Evolutionary conservation across 2,329 filamentous ascomycete species (phyloP).

Genomic region (Alternaria conjuncta): DNA sequence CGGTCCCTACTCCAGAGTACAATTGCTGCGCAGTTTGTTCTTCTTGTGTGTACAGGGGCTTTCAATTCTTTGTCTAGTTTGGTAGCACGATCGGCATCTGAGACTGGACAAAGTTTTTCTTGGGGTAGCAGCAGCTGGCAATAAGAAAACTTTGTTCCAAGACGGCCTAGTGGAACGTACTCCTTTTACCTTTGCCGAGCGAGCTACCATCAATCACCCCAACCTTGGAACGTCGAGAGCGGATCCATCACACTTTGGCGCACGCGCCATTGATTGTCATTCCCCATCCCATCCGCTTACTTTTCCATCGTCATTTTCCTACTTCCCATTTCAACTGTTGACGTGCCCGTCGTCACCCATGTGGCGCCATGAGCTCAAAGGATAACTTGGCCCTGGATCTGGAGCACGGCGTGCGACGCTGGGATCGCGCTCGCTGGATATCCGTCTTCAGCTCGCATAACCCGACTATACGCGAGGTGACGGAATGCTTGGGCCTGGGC

Average conservation of each 20-base stretch:
- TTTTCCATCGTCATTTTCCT: slow-evolving; percentile 14
- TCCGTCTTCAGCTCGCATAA: slow-evolving; percentile 47
- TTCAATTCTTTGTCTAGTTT: slow-evolving; percentile 15
- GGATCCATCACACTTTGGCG: slow-evolving; percentile 24
- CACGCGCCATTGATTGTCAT: slow-evolving; percentile 27
- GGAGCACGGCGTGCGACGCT: slow-evolving; percentile 40
- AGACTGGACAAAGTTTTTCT: slow-evolving; percentile 33
- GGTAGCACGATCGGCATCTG: slow-evolving; percentile 30
- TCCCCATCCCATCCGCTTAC: slow-evolving; percentile 23
- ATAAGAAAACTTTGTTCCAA: slow-evolving; percentile 37
- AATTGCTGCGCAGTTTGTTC: slow-evolving; percentile 2
- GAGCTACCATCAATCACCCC: slow-evolving; percentile 22
- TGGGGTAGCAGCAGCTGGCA: slow-evolving; percentile 18
- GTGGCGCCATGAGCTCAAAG: slow-evolving; percentile 41
- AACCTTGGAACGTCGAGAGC: slow-evolving; percentile 16
- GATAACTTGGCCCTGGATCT: slow-evolving; percentile 40
- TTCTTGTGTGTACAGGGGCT: slow-evolving; percentile 5
- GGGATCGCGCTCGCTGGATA: slow-evolving; percentile 45
- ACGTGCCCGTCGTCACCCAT: slow-evolving; percentile 17
- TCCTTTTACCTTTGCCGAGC: slow-evolving; percentile 36
- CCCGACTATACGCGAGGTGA: slow-evolving; percentile 48
- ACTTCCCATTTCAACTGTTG: slow-evolving; percentile 6
- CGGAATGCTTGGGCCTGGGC: slow-evolving; percentile 45
- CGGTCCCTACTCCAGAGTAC: not conserved
- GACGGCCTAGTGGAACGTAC: slow-evolving; percentile 34